Percentiles rank a stretch among this genome's conserved stretches.
phyloP scores from a whole-genome alignment of 75 land plant genomes.

The Pinus tabuliformis region DNA sequence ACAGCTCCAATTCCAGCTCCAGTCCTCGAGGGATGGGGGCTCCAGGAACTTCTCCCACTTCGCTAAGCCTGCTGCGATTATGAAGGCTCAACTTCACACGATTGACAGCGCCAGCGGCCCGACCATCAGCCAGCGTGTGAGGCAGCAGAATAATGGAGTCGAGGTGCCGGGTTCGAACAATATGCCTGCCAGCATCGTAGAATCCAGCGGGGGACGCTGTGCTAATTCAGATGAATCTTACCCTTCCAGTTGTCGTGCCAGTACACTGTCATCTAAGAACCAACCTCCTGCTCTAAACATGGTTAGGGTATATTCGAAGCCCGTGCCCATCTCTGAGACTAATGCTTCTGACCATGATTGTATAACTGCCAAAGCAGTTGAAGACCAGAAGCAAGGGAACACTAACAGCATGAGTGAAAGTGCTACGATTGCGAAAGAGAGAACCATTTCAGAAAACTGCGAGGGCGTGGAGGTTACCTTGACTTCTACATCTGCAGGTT shows the following conservation, averaged over 20 bases:
- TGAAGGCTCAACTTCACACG: constrained; percentile 1
- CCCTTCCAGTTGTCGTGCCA: neutral
- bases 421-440: neutral
- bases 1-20: neutral
- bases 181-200: neutral
- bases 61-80: neutral
- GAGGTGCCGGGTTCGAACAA: neutral
- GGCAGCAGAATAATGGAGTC: neutral
- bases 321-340: neutral
- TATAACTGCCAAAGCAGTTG: constrained; percentile 1
- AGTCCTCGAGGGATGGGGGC: neutral
- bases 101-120: neutral
- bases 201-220: neutral
- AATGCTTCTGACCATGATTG: constrained; percentile 6
- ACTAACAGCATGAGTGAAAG: neutral
- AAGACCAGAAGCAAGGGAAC: neutral
- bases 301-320: neutral
- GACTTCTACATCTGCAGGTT: constrained; percentile 4
- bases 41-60: constrained; percentile 7
- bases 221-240: constrained; percentile 1
- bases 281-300: neutral
- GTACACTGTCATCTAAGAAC: constrained; percentile 4
- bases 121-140: neutral
- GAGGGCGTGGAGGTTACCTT: constrained; percentile 5
- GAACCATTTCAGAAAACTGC: neutral